phyloP scores from a whole-genome alignment of 2,329 filamentous ascomycete genomes.

The Bipolaris zeicola region DNA sequence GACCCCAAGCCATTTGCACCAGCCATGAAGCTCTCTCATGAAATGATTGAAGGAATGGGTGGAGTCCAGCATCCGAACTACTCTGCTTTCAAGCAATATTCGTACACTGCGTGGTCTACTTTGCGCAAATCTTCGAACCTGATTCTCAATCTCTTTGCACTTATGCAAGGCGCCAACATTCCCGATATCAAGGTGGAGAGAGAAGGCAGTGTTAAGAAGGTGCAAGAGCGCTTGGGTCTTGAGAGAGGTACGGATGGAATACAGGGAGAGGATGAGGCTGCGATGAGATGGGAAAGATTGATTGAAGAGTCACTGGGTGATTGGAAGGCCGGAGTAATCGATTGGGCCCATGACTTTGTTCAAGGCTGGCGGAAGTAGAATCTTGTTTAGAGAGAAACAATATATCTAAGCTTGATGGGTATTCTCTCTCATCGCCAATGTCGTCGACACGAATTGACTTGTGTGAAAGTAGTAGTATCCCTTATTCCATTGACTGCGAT shows the following conservation, averaged over 20 bases:
- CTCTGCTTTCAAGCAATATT: conserved; percentile 89
- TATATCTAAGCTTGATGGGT: not conserved
- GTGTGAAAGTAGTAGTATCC: no score
- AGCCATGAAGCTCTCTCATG: conserved; percentile 93
- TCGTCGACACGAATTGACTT: not conserved
- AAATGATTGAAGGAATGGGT: conserved; percentile 99
- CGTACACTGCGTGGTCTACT: conserved; percentile 91
- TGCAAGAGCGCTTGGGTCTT: conserved; percentile 90
- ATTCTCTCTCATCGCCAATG: not conserved
- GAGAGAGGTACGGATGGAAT: conserved; percentile 63
- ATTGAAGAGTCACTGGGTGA: conserved; percentile 85
- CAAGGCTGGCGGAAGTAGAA: conserved; percentile 74
- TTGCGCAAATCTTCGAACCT: conserved; percentile 87
- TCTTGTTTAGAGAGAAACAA: not conserved
- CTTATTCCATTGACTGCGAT: not conserved
- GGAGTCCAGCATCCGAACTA: conserved; percentile 82
- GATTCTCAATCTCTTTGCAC: conserved; percentile 90
- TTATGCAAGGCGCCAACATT: conserved; percentile 98
- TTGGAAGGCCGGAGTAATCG: conserved; percentile 91
- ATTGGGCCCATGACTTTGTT: conserved; percentile 90
- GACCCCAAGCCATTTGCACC: conserved; percentile 98
- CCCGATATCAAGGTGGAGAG: conserved; percentile 91
- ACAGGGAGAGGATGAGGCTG: conserved; percentile 78
- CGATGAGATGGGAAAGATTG: conserved; percentile 82
- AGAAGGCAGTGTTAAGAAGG: conserved; percentile 92